These are phyloP conservation scores for Ogataea populi-albae DNA, from an alignment of 805 yeast species.

Conservation along the genomic window DNA sequence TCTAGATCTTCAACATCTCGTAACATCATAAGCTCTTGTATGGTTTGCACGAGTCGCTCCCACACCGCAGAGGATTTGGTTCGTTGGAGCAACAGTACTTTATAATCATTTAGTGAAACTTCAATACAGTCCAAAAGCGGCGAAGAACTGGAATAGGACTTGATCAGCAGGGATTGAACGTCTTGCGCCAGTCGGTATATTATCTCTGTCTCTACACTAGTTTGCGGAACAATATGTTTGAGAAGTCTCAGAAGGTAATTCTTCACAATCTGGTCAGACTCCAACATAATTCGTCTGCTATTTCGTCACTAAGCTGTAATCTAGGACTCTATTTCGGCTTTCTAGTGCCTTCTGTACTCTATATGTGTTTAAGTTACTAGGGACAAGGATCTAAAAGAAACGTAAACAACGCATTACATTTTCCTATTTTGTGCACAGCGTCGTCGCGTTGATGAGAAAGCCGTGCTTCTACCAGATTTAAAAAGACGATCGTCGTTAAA, in stretches of 20 bases:
- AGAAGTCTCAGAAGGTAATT: conserved; percentile 21
- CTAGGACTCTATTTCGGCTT: too few species aligned
- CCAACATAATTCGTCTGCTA: conserved; percentile 12
- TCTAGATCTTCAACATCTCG: conserved; percentile 19
- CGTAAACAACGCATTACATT: conserved; percentile 3
- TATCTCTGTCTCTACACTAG: conserved; percentile 13
- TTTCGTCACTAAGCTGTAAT: too few species aligned
- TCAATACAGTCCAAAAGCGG: conserved; percentile 5
- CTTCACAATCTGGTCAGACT: conserved; percentile 22
- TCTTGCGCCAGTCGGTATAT: conserved; percentile 12
- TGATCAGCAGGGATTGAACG: conserved; percentile 11
- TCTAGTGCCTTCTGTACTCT: too few species aligned
- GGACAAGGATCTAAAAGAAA: not conserved
- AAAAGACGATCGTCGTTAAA: too few species aligned
- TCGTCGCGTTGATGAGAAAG: conserved; percentile 2
- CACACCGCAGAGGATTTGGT: conserved; percentile 11
- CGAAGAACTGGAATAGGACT: conserved; percentile 6
- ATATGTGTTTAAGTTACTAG: too few species aligned
- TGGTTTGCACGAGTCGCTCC: conserved; percentile 20
- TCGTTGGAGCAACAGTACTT: conserved; percentile 7
- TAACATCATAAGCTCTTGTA: conserved; percentile 19
- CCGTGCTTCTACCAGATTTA: too few species aligned
- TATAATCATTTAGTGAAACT: conserved; percentile 8
- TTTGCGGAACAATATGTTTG: conserved; percentile 13
- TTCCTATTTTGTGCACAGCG: not conserved